Percentiles rank a stretch among this genome's conserved stretches.
phyloP scores from a whole-genome alignment of 305 asterid genomes.

The Fraxinus sp. region DNA sequence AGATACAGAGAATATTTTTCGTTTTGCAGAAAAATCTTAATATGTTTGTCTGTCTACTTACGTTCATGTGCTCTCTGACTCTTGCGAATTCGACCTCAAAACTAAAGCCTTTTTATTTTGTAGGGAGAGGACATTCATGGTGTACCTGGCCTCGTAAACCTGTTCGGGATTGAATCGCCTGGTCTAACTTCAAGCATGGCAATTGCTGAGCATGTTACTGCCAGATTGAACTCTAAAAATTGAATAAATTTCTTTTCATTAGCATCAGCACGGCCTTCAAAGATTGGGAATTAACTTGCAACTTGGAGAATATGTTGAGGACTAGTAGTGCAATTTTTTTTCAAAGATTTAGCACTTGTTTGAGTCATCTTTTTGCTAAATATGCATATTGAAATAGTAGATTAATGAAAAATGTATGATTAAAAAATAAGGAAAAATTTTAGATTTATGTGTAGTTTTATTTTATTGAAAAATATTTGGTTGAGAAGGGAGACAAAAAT shows the following conservation, averaged over 20 bases:
- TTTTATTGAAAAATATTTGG: too few species aligned
- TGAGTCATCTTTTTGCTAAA: too few species aligned
- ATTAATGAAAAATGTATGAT: too few species aligned
- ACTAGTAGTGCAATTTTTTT: background rate
- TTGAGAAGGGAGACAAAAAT: too few species aligned
- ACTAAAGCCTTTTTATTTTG: background rate
- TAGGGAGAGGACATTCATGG: slow-evolving; percentile 80
- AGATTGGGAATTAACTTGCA: background rate
- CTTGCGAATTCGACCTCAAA: background rate
- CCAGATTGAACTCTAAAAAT: slow-evolving; percentile 24
- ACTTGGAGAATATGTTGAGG: background rate
- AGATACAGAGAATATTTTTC: background rate
- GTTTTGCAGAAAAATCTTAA: background rate
- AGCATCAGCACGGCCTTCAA: background rate
- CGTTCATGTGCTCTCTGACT: background rate
- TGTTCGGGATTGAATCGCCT: slow-evolving; percentile 88
- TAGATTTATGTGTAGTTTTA: too few species aligned
- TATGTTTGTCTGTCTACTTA: background rate
- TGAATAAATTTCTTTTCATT: background rate
- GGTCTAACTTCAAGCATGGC: slow-evolving; percentile 82
- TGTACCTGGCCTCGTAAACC: slow-evolving; percentile 64
- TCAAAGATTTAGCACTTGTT: background rate
- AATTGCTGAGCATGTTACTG: slow-evolving; percentile 73
- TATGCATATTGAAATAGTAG: too few species aligned
- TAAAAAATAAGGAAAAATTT: too few species aligned